Conservation (phyloP, 805 yeast species). For the Candida multigemmis region DNA sequence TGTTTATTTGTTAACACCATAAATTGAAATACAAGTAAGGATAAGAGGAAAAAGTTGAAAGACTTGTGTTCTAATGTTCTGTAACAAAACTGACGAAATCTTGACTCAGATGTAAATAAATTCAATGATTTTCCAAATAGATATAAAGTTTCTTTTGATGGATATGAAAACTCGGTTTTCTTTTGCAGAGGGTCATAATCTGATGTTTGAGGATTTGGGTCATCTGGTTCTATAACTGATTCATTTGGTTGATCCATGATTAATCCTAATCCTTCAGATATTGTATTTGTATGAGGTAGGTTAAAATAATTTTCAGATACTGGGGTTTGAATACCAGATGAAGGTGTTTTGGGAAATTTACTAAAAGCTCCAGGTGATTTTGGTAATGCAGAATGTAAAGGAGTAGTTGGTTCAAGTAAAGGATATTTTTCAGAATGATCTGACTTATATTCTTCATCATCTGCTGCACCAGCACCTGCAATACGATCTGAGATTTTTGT, state of each 20-base stretch:
- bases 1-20: conserved; percentile 44
- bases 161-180: too few relatives aligned
- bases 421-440: too few relatives aligned
- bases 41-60: conserved; percentile 28
- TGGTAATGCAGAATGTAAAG: not conserved
- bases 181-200: too few relatives aligned
- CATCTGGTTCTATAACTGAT: too few relatives aligned
- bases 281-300: too few relatives aligned
- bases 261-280: too few relatives aligned
- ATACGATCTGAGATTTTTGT: conserved; percentile 24
- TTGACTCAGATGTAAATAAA: conserved; percentile 21
- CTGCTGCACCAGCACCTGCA: conserved; percentile 19
- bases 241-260: too few relatives aligned
- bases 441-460: not conserved
- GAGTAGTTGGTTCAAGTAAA: conserved; percentile 2
- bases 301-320: too few relatives aligned
- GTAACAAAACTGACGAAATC: conserved; percentile 21
- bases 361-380: conserved; percentile 1
- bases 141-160: conserved; percentile 9
- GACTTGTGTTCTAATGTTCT: conserved; percentile 11
- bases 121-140: conserved; percentile 28
- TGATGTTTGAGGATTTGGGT: too few relatives aligned
- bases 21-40: conserved; percentile 40
- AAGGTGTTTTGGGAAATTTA: not conserved
- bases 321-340: too few relatives aligned